Base-by-base conservation (phyloP, 495 filamentous ascomycete genomes). In the Xylaria castorea region DNA sequence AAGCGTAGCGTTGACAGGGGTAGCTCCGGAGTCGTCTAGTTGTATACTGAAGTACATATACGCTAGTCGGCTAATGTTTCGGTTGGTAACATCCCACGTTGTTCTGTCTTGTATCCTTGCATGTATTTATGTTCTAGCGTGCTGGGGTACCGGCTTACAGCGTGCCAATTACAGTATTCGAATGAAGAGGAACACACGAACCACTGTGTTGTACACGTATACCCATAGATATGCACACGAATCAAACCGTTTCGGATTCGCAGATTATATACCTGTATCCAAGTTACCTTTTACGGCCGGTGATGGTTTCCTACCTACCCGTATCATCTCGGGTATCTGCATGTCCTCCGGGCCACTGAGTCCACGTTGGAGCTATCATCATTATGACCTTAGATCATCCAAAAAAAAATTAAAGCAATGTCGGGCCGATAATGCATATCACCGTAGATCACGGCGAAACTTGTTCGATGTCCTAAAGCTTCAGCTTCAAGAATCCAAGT, bases 391-490 rank as follows among this genome's bases (percentile, higher is more conserved):
- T 32, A 38, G 46, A 66, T 53, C 20, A 20, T 53, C 64, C n/a
- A n/a, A n/a, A n/a, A 25, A 53, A n/a, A 18, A n/a, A 51, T 66
- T 22, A 51, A 66, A 25, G 64, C 30, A 22, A 36, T 53, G 18
- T 53, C 64, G 25, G 64, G 11, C 64, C 64, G 46, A 66, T 66
- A 53, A 8, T 51, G 46, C 32, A 25, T 36, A 22, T 66, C 30
- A 66, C 42, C 46, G 40, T 48, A 65, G 62, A 63, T 63, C 61
- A 63, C 38, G n/a, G 20, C 22, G 38, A 63, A 27, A 48, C 25
- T 25, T 30, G 62, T 18, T 27, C 38, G 6, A 32, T 48, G 5
- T 11, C 25, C 62, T 48, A 8, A 20, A 30, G 25, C 42, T 9
- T 32, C 42, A 65, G 22, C 62, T 34, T 34, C 12, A 32, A 20